phyloP scores from a whole-genome alignment of 331 rosid genomes.

The Saraca asoca region DNA sequence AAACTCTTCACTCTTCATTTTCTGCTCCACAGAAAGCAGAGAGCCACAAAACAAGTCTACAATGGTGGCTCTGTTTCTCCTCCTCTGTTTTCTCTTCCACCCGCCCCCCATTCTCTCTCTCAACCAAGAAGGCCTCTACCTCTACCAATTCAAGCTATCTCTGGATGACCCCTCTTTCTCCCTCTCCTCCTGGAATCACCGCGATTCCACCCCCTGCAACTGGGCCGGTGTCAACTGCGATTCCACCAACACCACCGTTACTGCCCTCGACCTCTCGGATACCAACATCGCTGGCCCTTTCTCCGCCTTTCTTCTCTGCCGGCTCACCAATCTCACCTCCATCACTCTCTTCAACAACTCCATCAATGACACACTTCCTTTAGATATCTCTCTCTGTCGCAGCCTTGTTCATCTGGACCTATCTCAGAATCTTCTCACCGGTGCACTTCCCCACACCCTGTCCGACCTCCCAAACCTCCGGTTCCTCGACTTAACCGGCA shows the following conservation, averaged over 20 bases:
- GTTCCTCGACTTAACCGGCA: slow-evolving; percentile 68
- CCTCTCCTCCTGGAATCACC: slow-evolving; percentile 65
- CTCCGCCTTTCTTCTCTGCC: slow-evolving; percentile 56
- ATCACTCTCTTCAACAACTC: slow-evolving; percentile 67
- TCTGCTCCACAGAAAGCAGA: slow-evolving; percentile 3
- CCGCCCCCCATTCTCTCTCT: slow-evolving; percentile 32
- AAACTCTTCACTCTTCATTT: neutral
- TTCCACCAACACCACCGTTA: slow-evolving; percentile 38
- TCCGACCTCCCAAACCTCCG: slow-evolving; percentile 52
- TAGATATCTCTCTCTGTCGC: slow-evolving; percentile 44
- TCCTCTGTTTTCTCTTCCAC: slow-evolving; percentile 16
- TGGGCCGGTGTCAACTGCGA: slow-evolving; percentile 74
- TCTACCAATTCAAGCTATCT: slow-evolving; percentile 56
- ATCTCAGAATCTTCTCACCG: slow-evolving; percentile 76
- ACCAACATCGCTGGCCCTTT: slow-evolving; percentile 59
- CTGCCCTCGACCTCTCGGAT: slow-evolving; percentile 55
- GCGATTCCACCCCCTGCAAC: slow-evolving; percentile 58
- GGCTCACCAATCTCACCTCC: slow-evolving; percentile 51
- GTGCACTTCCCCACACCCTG: slow-evolving; percentile 57
- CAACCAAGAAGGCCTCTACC: slow-evolving; percentile 70
- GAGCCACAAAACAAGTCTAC: neutral
- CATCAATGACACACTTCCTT: slow-evolving; percentile 60
- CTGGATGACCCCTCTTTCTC: slow-evolving; percentile 60
- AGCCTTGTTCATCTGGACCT: slow-evolving; percentile 60
- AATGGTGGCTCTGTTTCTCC: slow-evolving; percentile 37